phyloP scores from a whole-genome alignment of 2,329 filamentous ascomycete genomes.

The Pseudogymnoascus verrucosus region DNA sequence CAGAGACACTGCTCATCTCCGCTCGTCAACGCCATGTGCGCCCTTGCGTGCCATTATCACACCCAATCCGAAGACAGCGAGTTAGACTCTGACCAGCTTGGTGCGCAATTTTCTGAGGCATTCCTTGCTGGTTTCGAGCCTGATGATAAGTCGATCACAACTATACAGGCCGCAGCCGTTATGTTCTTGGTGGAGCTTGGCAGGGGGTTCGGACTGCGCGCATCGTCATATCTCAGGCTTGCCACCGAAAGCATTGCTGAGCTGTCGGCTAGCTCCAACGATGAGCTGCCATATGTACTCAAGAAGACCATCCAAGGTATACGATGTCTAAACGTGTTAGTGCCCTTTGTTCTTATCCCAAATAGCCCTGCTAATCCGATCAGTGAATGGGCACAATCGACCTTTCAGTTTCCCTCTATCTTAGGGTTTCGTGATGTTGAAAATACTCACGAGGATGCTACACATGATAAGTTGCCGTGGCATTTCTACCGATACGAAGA shows the following conservation, averaged over 20 bases:
- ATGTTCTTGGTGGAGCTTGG: slow-evolving; percentile 27
- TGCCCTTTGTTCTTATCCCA: background rate
- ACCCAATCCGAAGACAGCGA: slow-evolving; percentile 16
- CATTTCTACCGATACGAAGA: slow-evolving; percentile 20
- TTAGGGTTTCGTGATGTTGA: slow-evolving; percentile 12
- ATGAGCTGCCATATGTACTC: slow-evolving; percentile 22
- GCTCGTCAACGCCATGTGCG: slow-evolving; percentile 29
- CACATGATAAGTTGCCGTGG: slow-evolving; percentile 20
- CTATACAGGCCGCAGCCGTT: slow-evolving; percentile 26
- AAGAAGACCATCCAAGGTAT: slow-evolving; percentile 27
- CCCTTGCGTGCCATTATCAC: slow-evolving; percentile 27
- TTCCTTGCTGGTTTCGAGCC: slow-evolving; percentile 19
- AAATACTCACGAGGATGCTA: slow-evolving; percentile 12
- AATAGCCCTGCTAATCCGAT: slow-evolving; percentile 17
- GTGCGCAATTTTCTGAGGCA: slow-evolving; percentile 22
- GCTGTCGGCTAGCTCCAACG: slow-evolving; percentile 10
- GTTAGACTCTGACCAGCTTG: slow-evolving; percentile 21
- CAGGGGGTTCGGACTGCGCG: slow-evolving; percentile 21
- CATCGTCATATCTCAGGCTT: slow-evolving; percentile 23
- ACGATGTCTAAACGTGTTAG: slow-evolving; percentile 28
- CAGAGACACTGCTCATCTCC: slow-evolving; percentile 22
- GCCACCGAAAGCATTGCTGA: slow-evolving; percentile 18
- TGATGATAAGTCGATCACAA: slow-evolving; percentile 21
- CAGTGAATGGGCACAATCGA: slow-evolving; percentile 29
- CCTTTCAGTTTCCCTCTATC: slow-evolving; percentile 22